Evolutionary conservation across 2,329 filamentous ascomycete species (phyloP).

Genomic region (Pleoardoris graminearum): DNA sequence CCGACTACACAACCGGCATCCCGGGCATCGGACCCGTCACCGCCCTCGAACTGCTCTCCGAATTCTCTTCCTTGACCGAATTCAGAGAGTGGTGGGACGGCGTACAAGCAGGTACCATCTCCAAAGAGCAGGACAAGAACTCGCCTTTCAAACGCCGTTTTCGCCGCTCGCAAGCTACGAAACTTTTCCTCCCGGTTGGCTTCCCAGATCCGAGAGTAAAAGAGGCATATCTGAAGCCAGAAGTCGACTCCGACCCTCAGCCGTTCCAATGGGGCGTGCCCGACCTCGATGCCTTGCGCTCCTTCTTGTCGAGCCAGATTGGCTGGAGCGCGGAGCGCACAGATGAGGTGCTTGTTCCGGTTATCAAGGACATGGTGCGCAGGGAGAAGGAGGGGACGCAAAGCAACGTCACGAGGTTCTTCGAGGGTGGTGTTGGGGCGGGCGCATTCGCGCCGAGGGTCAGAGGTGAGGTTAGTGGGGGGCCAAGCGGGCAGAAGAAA

Average conservation of each 20-base stretch:
- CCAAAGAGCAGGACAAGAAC: slow-evolving; percentile 58
- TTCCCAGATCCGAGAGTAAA: slow-evolving; percentile 82
- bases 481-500: slow-evolving; percentile 59
- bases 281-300: slow-evolving; percentile 80
- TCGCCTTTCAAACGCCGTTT: slow-evolving; percentile 83
- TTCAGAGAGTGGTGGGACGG: slow-evolving; percentile 88
- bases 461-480: slow-evolving; percentile 52
- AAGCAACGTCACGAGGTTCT: slow-evolving; percentile 92
- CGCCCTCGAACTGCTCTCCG: slow-evolving; percentile 88
- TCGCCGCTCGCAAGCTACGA: slow-evolving; percentile 73
- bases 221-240: slow-evolving; percentile 81
- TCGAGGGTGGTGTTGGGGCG: slow-evolving; percentile 72
- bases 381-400: slow-evolving; percentile 89
- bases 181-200: slow-evolving; percentile 78
- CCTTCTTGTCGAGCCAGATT: slow-evolving; percentile 87
- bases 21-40: slow-evolving; percentile 91
- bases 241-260: slow-evolving; percentile 78
- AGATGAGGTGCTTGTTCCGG: slow-evolving; percentile 92
- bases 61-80: slow-evolving; percentile 74
- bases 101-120: slow-evolving; percentile 69
- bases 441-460: slow-evolving; percentile 75
- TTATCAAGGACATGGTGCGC: slow-evolving; percentile 93
- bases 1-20: slow-evolving; percentile 92
- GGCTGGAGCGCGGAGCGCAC: slow-evolving; percentile 91
- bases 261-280: slow-evolving; percentile 95